These are phyloP conservation scores for carrot (Daucus carota) DNA, from an alignment of 129 eudicot genomes.

Conservation along the genomic window DNA sequence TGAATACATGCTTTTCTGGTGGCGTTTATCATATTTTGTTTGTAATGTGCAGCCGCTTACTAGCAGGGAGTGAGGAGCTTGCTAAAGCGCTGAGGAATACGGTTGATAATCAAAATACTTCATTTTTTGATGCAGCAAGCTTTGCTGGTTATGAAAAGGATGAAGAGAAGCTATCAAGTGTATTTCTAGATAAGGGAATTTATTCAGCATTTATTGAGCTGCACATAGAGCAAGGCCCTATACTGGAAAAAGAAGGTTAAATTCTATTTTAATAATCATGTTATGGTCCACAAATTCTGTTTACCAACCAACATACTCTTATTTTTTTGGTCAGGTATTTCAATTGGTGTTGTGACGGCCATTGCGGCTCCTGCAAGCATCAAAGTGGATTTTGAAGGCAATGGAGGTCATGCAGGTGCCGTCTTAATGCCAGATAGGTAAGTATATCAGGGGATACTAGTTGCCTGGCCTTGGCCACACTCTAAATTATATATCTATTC, in stretches of 20 bases:
- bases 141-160: slow-evolving; percentile 64
- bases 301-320: slow-evolving; percentile 1
- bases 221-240: slow-evolving; percentile 98
- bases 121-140: slow-evolving; percentile 87
- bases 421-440: slow-evolving; percentile 83
- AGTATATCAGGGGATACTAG: not conserved
- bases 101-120: slow-evolving; percentile 62
- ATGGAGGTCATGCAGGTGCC: slow-evolving; percentile 98
- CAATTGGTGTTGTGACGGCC: slow-evolving; percentile 93
- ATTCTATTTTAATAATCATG: slow-evolving; percentile 2
- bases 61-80: slow-evolving; percentile 81
- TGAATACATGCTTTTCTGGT: not conserved
- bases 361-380: slow-evolving; percentile 99
- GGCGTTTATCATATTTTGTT: slow-evolving; percentile 11
- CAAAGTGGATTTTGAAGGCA: slow-evolving; percentile 91
- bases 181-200: slow-evolving; percentile 39
- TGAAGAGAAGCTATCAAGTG: slow-evolving; percentile 45
- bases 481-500: not conserved
- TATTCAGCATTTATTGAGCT: slow-evolving; percentile 88
- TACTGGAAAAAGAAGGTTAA: slow-evolving; percentile 79
- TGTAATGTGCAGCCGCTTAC: slow-evolving; percentile 67
- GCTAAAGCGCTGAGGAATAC: slow-evolving; percentile 55
- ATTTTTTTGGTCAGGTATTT: slow-evolving; percentile 36
- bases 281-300: not conserved
- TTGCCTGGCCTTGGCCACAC: not conserved